phyloP scores from a whole-genome alignment of 768 basidiomycete species.

The Mycena vulgaris region DNA sequence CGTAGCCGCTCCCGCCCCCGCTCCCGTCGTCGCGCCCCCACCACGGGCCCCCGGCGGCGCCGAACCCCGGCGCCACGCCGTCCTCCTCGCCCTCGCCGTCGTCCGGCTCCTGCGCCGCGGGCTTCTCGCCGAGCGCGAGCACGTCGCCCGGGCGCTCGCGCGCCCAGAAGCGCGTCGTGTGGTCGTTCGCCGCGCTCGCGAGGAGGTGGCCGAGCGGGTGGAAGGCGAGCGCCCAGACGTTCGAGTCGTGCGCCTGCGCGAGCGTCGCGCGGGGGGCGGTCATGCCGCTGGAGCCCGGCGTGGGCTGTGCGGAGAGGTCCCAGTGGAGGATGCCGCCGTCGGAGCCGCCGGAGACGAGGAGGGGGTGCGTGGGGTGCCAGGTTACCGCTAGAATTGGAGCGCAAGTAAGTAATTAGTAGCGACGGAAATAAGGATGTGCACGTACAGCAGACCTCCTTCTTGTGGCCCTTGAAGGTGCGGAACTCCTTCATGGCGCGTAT shows the following conservation, averaged over 20 bases:
- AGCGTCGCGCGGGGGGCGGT: constrained; percentile 84
- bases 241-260: constrained; percentile 97
- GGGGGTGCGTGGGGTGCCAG: constrained; percentile 96
- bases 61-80: constrained; percentile 82
- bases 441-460: constrained; percentile 98
- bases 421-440: constrained; percentile 30
- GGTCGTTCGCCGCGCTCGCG: constrained; percentile 96
- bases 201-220: constrained; percentile 97
- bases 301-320: constrained; percentile 83
- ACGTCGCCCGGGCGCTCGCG: constrained; percentile 93
- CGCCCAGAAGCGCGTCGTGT: constrained; percentile 99
- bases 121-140: constrained; percentile 88
- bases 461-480: constrained; percentile 93
- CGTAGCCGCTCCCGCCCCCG: constrained; percentile 49
- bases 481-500: constrained; percentile 99
- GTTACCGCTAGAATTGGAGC: constrained; percentile 73
- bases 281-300: constrained; percentile 67
- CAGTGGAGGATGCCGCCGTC: constrained; percentile 96
- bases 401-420: not conserved
- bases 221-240: constrained; percentile 96
- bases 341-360: constrained; percentile 94
- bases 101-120: constrained; percentile 71
- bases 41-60: constrained; percentile 46
- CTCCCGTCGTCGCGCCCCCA: constrained; percentile 43
- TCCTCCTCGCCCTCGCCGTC: constrained; percentile 84